Evolutionary conservation across 2,329 filamentous ascomycete species (phyloP).

Genomic region (Xylaria sp.): DNA sequence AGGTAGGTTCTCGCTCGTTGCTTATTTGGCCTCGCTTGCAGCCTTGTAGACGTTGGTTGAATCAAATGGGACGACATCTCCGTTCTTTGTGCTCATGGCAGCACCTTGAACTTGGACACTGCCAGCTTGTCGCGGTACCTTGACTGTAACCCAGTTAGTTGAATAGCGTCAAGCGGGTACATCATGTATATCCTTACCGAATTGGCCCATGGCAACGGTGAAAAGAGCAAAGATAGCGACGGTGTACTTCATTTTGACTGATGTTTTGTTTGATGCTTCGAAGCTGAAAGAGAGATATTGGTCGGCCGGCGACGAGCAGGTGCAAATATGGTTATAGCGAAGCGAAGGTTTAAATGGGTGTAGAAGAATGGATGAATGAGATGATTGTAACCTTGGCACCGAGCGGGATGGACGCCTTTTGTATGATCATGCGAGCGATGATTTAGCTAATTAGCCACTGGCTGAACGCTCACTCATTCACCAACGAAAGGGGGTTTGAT

Average conservation of each 20-base stretch:
- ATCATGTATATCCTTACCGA: conserved; percentile 40
- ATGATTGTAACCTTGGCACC: conserved; percentile 23
- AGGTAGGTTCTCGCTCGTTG: background rate
- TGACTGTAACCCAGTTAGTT: conserved; percentile 38
- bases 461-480: conserved; percentile 24
- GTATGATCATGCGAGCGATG: conserved; percentile 36
- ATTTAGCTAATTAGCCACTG: conserved; percentile 20
- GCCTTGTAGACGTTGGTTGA: conserved; percentile 55
- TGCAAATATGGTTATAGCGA: conserved; percentile 46
- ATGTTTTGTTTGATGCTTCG: conserved; percentile 39
- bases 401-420: conserved; percentile 40
- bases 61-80: conserved; percentile 59
- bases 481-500: conserved; percentile 26
- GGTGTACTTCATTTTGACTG: conserved; percentile 65
- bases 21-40: conserved; percentile 52
- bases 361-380: conserved; percentile 42
- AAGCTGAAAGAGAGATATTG: conserved; percentile 48
- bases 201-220: conserved; percentile 57
- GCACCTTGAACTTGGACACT: conserved; percentile 51
- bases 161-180: background rate
- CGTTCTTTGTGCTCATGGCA: conserved; percentile 59
- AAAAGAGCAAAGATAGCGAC: conserved; percentile 59
- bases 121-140: conserved; percentile 47
- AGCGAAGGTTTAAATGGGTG: conserved; percentile 40
- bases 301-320: conserved; percentile 65